Conservation (phyloP, 2,329 filamentous ascomycete species). For the Penicillium sclerotiorum region DNA sequence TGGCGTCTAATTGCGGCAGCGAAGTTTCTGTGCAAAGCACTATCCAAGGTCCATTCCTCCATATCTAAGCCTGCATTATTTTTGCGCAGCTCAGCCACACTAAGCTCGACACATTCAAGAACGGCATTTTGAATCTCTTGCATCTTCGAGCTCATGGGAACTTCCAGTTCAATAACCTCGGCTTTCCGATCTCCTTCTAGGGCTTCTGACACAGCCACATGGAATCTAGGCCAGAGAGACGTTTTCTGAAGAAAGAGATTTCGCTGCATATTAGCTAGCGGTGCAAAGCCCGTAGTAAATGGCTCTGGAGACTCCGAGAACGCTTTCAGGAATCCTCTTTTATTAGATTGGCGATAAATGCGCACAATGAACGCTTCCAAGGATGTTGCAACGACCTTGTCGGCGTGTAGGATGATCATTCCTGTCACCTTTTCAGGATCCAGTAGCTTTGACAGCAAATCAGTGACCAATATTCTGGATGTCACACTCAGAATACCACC, state of each 20-base stretch:
- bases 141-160: slow-evolving; percentile 96
- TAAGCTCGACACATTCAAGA: slow-evolving; percentile 93
- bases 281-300: slow-evolving; percentile 84
- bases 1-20: slow-evolving; percentile 86
- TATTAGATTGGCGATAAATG: slow-evolving; percentile 93
- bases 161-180: slow-evolving; percentile 94
- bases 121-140: slow-evolving; percentile 89
- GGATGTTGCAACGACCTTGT: slow-evolving; percentile 79
- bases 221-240: slow-evolving; percentile 90
- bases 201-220: slow-evolving; percentile 84
- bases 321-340: slow-evolving; percentile 88
- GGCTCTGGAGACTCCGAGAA: slow-evolving; percentile 93
- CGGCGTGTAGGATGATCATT: slow-evolving; percentile 83
- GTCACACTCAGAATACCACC: slow-evolving; percentile 96
- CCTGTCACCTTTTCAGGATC: slow-evolving; percentile 85
- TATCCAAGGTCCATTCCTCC: slow-evolving; percentile 96
- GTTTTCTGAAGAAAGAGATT: slow-evolving; percentile 88
- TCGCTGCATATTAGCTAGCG: slow-evolving; percentile 85
- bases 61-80: slow-evolving; percentile 87
- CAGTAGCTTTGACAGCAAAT: slow-evolving; percentile 79
- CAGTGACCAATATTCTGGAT: slow-evolving; percentile 90
- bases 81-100: slow-evolving; percentile 91
- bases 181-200: slow-evolving; percentile 90
- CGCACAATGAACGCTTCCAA: slow-evolving; percentile 93
- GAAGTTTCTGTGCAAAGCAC: slow-evolving; percentile 88